phyloP scores from a whole-genome alignment of 306 rosid species.

The Luffa acutangula region DNA sequence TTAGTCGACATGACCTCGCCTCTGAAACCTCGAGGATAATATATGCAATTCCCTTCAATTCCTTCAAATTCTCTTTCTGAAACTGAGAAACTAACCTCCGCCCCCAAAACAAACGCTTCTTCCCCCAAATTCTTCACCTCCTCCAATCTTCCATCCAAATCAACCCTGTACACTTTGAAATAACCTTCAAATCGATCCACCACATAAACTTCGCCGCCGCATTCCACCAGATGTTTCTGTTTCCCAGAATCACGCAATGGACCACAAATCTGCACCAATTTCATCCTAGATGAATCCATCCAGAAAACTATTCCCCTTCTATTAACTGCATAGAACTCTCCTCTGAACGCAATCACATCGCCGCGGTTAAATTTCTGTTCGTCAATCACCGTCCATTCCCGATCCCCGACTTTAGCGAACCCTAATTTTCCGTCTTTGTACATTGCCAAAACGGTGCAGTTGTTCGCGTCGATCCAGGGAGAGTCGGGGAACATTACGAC shows the following conservation, averaged over 20 bases:
- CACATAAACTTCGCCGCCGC: slow-evolving; percentile 45
- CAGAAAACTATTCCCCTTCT: slow-evolving; percentile 45
- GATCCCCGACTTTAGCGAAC: slow-evolving; percentile 21
- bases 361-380: too few relatives aligned
- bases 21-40: slow-evolving; percentile 9
- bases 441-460: slow-evolving; percentile 10
- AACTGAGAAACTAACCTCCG: slow-evolving; percentile 17
- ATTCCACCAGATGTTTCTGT: slow-evolving; percentile 59
- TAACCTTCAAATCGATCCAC: slow-evolving; percentile 32
- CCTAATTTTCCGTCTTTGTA: slow-evolving; percentile 36
- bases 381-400: too few relatives aligned
- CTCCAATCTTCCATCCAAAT: slow-evolving; percentile 23
- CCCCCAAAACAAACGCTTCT: slow-evolving; percentile 19
- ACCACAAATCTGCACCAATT: slow-evolving; percentile 32
- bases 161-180: slow-evolving; percentile 38
- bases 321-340: slow-evolving; percentile 51
- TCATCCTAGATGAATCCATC: slow-evolving; percentile 28
- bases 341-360: slow-evolving; percentile 15
- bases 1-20: not conserved
- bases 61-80: slow-evolving; percentile 11
- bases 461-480: slow-evolving; percentile 11
- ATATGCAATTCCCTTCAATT: slow-evolving; percentile 23
- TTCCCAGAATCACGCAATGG: slow-evolving; percentile 38
- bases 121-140: slow-evolving; percentile 24
- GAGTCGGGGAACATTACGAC: slow-evolving; percentile 31